These are phyloP conservation scores for Carpediemonas membranifera DNA, from an alignment of 78 protist genomes.

Conservation along the genomic window DNA sequence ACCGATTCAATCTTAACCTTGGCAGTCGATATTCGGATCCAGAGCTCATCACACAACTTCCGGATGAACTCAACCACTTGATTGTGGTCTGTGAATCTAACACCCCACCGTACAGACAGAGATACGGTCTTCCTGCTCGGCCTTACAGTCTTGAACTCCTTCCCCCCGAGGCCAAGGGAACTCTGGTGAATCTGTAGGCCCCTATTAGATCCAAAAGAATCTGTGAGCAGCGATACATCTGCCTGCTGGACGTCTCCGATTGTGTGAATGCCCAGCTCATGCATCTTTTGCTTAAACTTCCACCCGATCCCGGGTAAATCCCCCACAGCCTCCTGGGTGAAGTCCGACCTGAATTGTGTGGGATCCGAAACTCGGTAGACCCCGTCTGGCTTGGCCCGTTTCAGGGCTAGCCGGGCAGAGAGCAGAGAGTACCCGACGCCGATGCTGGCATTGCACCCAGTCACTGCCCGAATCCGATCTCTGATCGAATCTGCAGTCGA, in stretches of 20 bases:
- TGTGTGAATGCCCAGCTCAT: not conserved
- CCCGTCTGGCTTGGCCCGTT: conserved; percentile 23
- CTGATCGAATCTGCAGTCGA: not conserved
- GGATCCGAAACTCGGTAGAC: not conserved
- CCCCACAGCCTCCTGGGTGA: not conserved
- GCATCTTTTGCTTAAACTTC: not conserved
- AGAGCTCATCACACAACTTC: not conserved
- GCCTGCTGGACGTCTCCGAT: not conserved
- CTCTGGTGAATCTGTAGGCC: not conserved
- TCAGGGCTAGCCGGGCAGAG: conserved; percentile 5
- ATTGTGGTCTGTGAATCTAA: not conserved
- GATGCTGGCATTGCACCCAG: conserved; percentile 11
- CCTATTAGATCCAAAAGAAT: not conserved
- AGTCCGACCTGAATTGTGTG: too few relatives aligned
- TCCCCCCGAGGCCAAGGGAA: not conserved
- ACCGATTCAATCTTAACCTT: too few relatives aligned
- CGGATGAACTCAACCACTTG: not conserved
- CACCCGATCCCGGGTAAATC: conserved; percentile 13
- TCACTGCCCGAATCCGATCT: not conserved
- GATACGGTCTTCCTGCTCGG: conserved; percentile 1
- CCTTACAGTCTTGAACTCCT: not conserved
- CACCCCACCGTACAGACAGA: conserved; percentile 26
- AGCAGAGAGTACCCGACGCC: conserved; percentile 7
- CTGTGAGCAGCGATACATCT: not conserved
- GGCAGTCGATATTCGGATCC: not conserved